Evolutionary conservation across 495 filamentous ascomycete genomes (phyloP), one percentile per base, ranked within the genome.

Genomic region (Talaromyces adpressus): DNA sequence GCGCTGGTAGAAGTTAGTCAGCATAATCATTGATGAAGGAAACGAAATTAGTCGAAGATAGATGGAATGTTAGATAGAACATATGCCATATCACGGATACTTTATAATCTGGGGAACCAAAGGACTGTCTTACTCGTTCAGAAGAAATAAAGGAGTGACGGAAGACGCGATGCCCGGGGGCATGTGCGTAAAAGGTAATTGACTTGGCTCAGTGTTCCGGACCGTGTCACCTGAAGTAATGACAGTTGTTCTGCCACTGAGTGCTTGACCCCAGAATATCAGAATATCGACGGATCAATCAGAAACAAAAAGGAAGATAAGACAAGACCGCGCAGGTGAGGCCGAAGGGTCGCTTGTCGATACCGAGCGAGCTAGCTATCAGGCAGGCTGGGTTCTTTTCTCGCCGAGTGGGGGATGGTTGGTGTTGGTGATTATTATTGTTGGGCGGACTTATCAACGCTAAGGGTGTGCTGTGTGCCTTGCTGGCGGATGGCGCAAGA

Each of bases 121-220:
- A 14, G 20, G 2, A 27, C 22, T 25, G 51, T 29, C 51, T 54
- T 58, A 63, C 62, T 53, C 11, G 45, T 49, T 63, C 62, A 20
- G 62, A 63, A n/a, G 27, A 30, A 30, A 30, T 45, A 63, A 51
- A 41, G 62, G 56, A 54, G 51, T 29, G 51, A 29, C 20, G 12
- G 25, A 54, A 16, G 12, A 54, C 51, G 22, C 51, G 20, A 54
- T 29, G n/a, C n/a, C n/a, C n/a, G 20, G 51, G 20, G 51, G 51
- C n/a, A 54, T 54, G 22, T 54, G 51, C 49, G 47, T 18, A 52
- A 52, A 52, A 23, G 36, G 36, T 14, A 39, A 39, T 39, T 52
- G 22, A 52, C 18, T 52, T 52, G 49, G 49, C 49, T 52, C 45
- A 22, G 5, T 51, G 39, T 45, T 45, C 39, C 39, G 45, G 18